Conservation (phyloP, 2,329 filamentous ascomycete genomes). For the Exophiala mesophila region DNA sequence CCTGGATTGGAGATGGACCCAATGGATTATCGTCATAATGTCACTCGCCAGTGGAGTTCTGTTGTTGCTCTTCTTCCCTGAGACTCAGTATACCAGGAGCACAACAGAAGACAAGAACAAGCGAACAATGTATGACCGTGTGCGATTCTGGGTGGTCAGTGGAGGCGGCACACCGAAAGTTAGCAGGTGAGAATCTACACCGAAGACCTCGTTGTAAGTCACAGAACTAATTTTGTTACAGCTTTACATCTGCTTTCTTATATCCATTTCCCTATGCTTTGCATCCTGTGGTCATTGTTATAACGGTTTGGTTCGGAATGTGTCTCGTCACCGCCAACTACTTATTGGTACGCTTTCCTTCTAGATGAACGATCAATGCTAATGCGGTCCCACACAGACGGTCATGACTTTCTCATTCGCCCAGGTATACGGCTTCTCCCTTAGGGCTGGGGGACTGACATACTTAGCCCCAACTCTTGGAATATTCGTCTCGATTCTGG, state of each 20-base stretch:
- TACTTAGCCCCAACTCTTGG: no score
- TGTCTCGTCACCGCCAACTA: no score
- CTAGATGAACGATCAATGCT: no score
- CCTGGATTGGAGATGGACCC: conserved; percentile 5
- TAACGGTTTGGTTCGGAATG: no score
- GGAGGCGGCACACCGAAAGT: conserved; percentile 7
- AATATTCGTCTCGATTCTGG: no score
- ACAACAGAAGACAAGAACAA: background rate
- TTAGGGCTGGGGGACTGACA: no score
- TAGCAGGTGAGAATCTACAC: conserved; percentile 1
- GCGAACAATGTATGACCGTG: background rate
- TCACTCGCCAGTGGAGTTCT: background rate
- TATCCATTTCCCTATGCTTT: conserved; percentile 6
- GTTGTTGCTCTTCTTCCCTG: conserved; percentile 3
- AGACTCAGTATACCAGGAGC: conserved; percentile 6
- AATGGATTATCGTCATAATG: conserved; percentile 5
- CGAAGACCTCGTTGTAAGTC: background rate
- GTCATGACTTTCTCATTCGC: no score
- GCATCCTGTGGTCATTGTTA: conserved; percentile 4
- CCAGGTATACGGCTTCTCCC: no score
- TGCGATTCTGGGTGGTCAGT: conserved; percentile 7
- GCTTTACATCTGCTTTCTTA: conserved; percentile 3
- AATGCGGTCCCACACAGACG: no score
- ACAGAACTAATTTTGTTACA: background rate
- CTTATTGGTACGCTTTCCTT: no score